phyloP scores from a whole-genome alignment of 2,329 filamentous ascomycete species.

The Pseudogymnoascus sp. region DNA sequence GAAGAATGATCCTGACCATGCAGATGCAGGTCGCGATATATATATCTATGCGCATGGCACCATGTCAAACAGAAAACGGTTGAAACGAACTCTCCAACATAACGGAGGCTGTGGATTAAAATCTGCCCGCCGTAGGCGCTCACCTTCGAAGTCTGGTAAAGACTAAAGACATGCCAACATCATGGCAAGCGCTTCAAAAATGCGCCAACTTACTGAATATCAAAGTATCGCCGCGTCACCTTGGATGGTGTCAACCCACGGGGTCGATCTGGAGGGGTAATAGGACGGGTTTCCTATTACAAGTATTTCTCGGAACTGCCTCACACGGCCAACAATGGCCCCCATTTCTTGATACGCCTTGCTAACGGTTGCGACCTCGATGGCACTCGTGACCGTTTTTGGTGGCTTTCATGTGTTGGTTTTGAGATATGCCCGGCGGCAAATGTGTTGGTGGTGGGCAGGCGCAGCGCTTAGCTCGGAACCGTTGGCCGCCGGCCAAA shows the following conservation, averaged over 20 bases:
- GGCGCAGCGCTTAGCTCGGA: constrained; percentile 5
- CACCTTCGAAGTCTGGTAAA: neutral
- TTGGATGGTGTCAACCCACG: neutral
- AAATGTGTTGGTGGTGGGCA: neutral
- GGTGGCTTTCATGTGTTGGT: neutral
- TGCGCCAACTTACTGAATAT: constrained; percentile 6
- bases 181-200: neutral
- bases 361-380: neutral
- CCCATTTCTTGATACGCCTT: neutral
- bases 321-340: constrained; percentile 5
- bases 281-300: constrained; percentile 1
- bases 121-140: neutral
- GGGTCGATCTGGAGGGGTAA: neutral
- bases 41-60: neutral
- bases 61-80: neutral
- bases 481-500: neutral
- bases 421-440: neutral
- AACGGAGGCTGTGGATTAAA: neutral
- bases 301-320: neutral
- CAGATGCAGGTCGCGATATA: constrained; percentile 3
- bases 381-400: neutral
- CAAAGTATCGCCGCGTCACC: neutral
- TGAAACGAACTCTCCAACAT: neutral
- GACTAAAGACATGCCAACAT: neutral
- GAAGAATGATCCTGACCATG: constrained; percentile 1